phyloP scores from a whole-genome alignment of 305 asterid genomes.

The Solanum hybrid region DNA sequence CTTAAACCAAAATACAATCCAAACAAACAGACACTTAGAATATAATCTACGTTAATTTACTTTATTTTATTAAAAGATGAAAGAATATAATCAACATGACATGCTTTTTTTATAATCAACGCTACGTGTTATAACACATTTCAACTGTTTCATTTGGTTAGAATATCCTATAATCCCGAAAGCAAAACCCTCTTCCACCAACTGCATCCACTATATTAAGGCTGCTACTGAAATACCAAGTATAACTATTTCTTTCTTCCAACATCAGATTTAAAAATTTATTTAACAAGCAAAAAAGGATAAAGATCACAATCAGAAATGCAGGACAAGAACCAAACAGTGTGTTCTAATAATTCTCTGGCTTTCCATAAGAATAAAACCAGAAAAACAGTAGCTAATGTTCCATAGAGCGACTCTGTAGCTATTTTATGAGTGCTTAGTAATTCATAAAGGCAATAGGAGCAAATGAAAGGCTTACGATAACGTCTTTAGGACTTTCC shows the following conservation, averaged over 20 bases:
- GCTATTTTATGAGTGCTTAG: not conserved
- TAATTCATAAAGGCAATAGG: not conserved
- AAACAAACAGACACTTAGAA: not conserved
- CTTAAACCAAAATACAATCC: not conserved
- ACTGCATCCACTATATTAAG: not conserved
- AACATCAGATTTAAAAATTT: not conserved
- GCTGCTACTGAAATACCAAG: not conserved
- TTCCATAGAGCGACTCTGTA: not conserved
- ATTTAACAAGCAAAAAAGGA: not conserved
- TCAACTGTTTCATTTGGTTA: not conserved
- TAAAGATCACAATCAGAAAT: not conserved
- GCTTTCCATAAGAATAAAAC: not conserved
- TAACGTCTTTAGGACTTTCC: slow-evolving; percentile 77
- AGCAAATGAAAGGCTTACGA: slow-evolving; percentile 40
- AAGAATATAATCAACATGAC: not conserved
- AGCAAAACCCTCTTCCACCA: not conserved
- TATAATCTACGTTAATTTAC: not conserved
- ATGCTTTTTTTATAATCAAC: not conserved
- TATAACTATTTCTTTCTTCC: not conserved
- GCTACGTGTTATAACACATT: not conserved
- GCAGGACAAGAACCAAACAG: not conserved
- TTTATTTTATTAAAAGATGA: not conserved
- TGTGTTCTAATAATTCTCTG: not conserved
- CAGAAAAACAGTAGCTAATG: not conserved
- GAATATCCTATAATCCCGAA: not conserved